phyloP scores from a whole-genome alignment of 306 rosid genomes.

The Vicia villosa region DNA sequence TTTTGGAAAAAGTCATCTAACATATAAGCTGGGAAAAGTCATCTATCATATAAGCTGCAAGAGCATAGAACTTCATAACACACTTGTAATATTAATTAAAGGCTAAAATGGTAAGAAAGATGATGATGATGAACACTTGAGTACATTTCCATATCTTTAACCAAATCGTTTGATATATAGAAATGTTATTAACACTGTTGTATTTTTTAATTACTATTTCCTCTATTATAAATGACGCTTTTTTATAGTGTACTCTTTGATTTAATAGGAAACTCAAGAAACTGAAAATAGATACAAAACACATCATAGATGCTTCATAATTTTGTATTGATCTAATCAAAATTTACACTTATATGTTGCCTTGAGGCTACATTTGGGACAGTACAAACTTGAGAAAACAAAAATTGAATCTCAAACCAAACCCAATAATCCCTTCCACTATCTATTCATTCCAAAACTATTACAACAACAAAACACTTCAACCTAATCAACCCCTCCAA shows the following conservation, averaged over 20 bases:
- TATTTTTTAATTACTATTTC: too few relatives aligned
- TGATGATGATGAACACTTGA: neutral
- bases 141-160: constrained; percentile 8
- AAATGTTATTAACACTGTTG: too few relatives aligned
- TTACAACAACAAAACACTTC: constrained; percentile 16
- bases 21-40: too few relatives aligned
- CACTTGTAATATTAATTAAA: neutral
- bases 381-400: constrained; percentile 38
- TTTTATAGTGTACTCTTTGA: too few relatives aligned
- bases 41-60: too few relatives aligned
- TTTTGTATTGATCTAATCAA: constrained; percentile 46
- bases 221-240: too few relatives aligned
- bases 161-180: neutral
- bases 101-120: constrained; percentile 20
- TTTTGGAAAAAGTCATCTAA: too few relatives aligned
- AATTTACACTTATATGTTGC: constrained; percentile 52
- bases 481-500: constrained; percentile 24
- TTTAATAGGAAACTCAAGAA: neutral
- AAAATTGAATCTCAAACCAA: constrained; percentile 42
- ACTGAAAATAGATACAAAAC: constrained; percentile 4
- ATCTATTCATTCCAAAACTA: constrained; percentile 40
- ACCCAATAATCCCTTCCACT: constrained; percentile 32
- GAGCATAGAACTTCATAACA: neutral
- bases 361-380: constrained; percentile 54
- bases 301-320: constrained; percentile 19